Evolutionary conservation across 2,329 filamentous ascomycete genomes (phyloP), one percentile per base, ranked within the genome.

Genomic region (Xylariaceae sp.): DNA sequence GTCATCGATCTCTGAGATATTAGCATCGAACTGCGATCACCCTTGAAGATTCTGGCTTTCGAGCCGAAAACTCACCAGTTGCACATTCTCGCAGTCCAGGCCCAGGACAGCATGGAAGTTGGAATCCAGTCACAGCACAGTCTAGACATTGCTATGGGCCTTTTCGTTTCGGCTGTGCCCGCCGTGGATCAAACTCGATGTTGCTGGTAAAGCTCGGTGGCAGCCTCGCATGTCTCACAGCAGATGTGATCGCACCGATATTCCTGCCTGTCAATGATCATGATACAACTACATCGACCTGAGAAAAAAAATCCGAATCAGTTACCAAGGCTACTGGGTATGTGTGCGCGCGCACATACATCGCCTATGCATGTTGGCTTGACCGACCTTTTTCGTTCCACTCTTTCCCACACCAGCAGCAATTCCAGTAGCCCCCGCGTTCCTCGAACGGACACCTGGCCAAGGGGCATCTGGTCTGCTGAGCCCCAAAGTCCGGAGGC

Each of bases 401-500:
- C n/a, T 73, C 72, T 64, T 82, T 82, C 24, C 81, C 81, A 56
- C 81, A 83, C 80, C 79, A 83, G 69, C 81, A 83, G 69, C 81
- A 83, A 69, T 81, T 81, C 81, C 81, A 84, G 60, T 69, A 75
- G 28, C 81, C 74, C 54, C 79, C 77, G 56, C 78, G 76, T 44
- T 71, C 70, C 69, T 82, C 79, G 62, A 80, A 83, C 6, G 81
- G 79, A 52, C 81, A 83, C 46, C 73, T 71, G 6, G 75, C 62
- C 53, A 82, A 67, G 40, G 79, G 78, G 61, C 80, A 83, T 56
- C 76, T 74, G 44, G 76, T 66, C 49, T 73, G 68, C 4, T 50
- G 45, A 23, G n/a, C n/a, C n/a, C 73, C 74, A 65, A 76, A 77
- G 60, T 76, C 75, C 4, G 78, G 74, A 16, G 80, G 79, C 16